These are phyloP conservation scores for Scheffersomyces lignicola DNA, from an alignment of 1,139 yeast species.

Conservation along the genomic window DNA sequence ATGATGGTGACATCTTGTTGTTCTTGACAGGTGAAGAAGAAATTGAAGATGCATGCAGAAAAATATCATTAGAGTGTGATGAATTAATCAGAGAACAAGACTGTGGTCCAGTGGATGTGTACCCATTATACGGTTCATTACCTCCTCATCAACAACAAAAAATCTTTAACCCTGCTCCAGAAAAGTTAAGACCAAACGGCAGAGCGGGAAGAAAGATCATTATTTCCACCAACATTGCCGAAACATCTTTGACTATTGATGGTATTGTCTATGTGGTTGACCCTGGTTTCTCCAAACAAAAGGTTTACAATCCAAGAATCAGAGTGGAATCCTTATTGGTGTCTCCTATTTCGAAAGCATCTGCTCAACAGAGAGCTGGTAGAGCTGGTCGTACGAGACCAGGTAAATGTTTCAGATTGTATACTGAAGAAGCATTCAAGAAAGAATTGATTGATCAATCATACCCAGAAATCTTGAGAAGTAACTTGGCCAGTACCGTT, in stretches of 20 bases:
- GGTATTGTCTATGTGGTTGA: constrained; percentile 97
- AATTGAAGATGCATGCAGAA: constrained; percentile 94
- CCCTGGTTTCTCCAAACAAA: constrained; percentile 96
- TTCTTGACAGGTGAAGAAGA: constrained; percentile 98
- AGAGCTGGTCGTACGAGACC: constrained; percentile 99
- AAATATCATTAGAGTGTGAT: constrained; percentile 83
- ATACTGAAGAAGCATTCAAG: constrained; percentile 95
- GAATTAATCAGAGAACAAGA: constrained; percentile 84
- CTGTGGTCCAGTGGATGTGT: constrained; percentile 85
- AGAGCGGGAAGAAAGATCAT: constrained; percentile 92
- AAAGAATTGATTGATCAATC: constrained; percentile 93
- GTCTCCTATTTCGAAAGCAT: constrained; percentile 94
- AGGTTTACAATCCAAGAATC: constrained; percentile 94
- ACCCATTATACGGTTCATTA: constrained; percentile 92
- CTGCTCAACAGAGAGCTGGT: constrained; percentile 98
- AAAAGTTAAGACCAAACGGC: constrained; percentile 59
- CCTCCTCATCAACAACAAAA: constrained; percentile 95
- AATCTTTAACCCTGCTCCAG: constrained; percentile 90
- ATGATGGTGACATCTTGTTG: constrained; percentile 84
- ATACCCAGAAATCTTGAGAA: constrained; percentile 91
- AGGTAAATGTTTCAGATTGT: constrained; percentile 93
- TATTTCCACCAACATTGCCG: constrained; percentile 95
- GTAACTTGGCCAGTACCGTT: constrained; percentile 89
- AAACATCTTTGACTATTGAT: constrained; percentile 95
- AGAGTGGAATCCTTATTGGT: constrained; percentile 93